Conservation (phyloP, 2,329 filamentous ascomycete genomes). For the Ascochyta pisi region DNA sequence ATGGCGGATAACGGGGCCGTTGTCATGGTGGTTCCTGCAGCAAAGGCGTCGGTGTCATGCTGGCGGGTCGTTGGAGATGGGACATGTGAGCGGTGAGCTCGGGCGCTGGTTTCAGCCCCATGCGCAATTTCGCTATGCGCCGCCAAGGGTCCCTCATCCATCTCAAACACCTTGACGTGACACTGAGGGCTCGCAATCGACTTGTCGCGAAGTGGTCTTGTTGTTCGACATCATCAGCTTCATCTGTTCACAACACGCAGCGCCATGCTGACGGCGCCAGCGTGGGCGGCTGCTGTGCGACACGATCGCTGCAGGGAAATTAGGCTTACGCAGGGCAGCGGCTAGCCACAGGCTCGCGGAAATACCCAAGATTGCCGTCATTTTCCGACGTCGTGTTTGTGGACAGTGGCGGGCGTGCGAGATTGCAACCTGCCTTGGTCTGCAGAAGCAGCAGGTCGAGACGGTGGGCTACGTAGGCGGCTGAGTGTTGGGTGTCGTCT, state of each 20-base stretch:
- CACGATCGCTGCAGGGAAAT: constrained; percentile 29
- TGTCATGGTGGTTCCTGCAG: constrained; percentile 30
- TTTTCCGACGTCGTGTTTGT: constrained; percentile 15
- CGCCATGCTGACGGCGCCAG: constrained; percentile 13
- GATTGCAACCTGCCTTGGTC: constrained; percentile 6
- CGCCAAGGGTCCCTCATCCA: constrained; percentile 29
- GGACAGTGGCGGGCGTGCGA: constrained; percentile 3
- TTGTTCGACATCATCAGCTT: not conserved
- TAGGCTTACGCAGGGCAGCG: constrained; percentile 28
- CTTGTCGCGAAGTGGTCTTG: no score
- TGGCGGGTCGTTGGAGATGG: not conserved
- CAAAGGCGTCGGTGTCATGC: constrained; percentile 15
- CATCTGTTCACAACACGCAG: not conserved
- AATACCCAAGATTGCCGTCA: constrained; percentile 34
- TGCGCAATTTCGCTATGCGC: constrained; percentile 42
- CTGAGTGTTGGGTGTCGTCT: no score
- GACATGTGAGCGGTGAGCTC: constrained; percentile 27
- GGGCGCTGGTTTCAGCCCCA: constrained; percentile 39
- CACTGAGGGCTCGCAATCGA: no score
- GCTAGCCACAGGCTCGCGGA: constrained; percentile 23
- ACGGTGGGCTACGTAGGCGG: no score
- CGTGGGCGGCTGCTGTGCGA: constrained; percentile 16
- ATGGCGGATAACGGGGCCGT: constrained; percentile 28
- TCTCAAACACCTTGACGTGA: constrained; percentile 7
- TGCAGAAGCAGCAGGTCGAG: constrained; percentile 4